A percentile compares a stretch with the other conserved stretches of the same genome.
Evolutionary conservation across 176 grass and related monocot species (phyloP).

Genomic region (Saccharum officinarum): DNA sequence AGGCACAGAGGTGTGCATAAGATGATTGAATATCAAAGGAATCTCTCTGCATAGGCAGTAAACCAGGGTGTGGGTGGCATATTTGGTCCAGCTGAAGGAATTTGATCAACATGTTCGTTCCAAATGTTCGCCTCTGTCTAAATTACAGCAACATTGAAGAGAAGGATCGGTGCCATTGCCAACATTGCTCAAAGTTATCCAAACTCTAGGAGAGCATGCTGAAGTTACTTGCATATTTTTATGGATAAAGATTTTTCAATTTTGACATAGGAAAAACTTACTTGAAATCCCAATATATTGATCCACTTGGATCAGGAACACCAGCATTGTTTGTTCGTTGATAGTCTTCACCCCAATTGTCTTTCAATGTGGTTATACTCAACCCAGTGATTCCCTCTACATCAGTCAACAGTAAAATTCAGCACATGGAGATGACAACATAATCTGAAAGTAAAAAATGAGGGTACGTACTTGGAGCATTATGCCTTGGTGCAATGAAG

Average conservation of each 20-base stretch:
- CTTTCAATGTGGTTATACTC: conserved; percentile 71
- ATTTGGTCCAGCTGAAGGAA: background rate
- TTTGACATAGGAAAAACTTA: conserved; percentile 47
- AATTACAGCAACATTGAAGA: background rate
- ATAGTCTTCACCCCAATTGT: conserved; percentile 90
- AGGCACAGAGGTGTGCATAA: background rate
- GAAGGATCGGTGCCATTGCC: background rate
- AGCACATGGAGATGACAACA: conserved; percentile 31
- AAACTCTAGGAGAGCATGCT: background rate
- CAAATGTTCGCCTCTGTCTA: background rate
- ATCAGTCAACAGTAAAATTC: conserved; percentile 24
- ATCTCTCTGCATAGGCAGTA: background rate
- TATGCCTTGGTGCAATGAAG: conserved; percentile 88
- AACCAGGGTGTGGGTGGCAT: background rate
- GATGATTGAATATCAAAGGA: background rate
- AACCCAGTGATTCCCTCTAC: conserved; percentile 89
- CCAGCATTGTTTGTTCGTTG: conserved; percentile 95
- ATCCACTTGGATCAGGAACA: conserved; percentile 82
- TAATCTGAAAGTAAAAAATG: conserved; percentile 8
- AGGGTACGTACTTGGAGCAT: conserved; percentile 68
- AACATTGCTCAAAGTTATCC: conserved; percentile 11
- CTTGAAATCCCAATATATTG: conserved; percentile 98
- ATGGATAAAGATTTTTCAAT: conserved; percentile 10
- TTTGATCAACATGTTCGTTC: background rate
- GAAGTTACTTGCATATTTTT: background rate